Base-by-base conservation (phyloP, 2,329 filamentous ascomycete species). In the Cladosporium sp. region DNA sequence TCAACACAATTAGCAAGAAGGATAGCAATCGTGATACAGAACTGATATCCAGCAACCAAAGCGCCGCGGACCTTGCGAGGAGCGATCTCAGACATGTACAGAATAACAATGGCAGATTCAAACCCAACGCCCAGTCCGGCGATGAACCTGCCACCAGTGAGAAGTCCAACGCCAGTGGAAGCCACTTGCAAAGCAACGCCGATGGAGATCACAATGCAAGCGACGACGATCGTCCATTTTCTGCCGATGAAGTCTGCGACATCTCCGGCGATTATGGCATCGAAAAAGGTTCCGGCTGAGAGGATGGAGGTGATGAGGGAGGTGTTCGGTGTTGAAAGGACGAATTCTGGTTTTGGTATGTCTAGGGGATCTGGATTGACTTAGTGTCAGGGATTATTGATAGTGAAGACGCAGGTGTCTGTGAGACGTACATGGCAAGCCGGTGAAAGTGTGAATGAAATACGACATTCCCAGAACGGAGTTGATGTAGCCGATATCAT, bases 401-500 rank as follows among this genome's bases (percentile, higher is more conserved):
- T 68, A 15, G 33, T 36, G 4, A 52, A 58, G 25, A 58, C 62
- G 39, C 57, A 66, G 25, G 62, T 54, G 53, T 74, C 71, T 58
- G 77, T 71, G 62, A 82, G 76, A 54, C 72, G 67, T n/a, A 66
- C 20, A 63, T 76, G 74, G 70, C 84, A 82, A 66, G 69, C 68
- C 12, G 63, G 33, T 56, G 74, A 71, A 41, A 27, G 22, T 27
- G 22, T 27, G 22, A 27, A 27, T 27, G 22, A 27, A 27, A 18
- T 38, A 38, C 33, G n/a, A 15, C 33, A 38, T 38, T 58, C 54
- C 62, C 40, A 55, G 61, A 51, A 67, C 65, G 59, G 64, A 62
- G 65, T 80, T 82, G 73, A 86, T 86, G 71, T 85, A 86, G 58
- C 85, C 86, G 35, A 84, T 86, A 62, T 89, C 86, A 69, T 86